Evolutionary conservation across 1,284 basidiomycete genomes (phyloP).

Genomic region (Leucocoprinus gongylophorus): DNA sequence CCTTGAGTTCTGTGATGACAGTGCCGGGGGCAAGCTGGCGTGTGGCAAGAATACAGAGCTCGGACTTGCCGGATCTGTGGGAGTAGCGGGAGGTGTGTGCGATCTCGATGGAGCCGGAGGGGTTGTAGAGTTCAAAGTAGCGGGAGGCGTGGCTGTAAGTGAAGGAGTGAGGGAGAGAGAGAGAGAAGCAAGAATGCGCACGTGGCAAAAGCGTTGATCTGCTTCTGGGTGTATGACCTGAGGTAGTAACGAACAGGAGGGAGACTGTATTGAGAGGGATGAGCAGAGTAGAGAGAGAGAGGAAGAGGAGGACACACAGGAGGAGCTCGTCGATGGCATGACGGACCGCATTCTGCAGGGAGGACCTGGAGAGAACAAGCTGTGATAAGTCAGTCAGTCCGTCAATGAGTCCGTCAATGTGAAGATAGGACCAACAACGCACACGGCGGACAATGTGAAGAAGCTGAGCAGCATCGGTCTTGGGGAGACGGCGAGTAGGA

Average conservation of each 20-base stretch:
- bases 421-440: conserved; percentile 32
- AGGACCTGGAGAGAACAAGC: conserved; percentile 53
- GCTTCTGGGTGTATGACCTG: conserved; percentile 63
- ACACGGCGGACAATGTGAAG: conserved; percentile 70
- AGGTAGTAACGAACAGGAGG: conserved; percentile 67
- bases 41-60: conserved; percentile 85
- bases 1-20: conserved; percentile 76
- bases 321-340: conserved; percentile 70
- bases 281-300: conserved; percentile 5
- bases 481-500: conserved; percentile 60
- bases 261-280: conserved; percentile 43
- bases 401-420: conserved; percentile 21
- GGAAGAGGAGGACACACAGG: conserved; percentile 41
- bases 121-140: conserved; percentile 78
- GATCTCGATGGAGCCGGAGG: conserved; percentile 78
- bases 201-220: conserved; percentile 85
- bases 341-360: conserved; percentile 47
- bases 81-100: conserved; percentile 81
- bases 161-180: conserved; percentile 20
- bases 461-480: conserved; percentile 58
- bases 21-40: conserved; percentile 62
- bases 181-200: conserved; percentile 34
- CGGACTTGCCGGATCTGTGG: conserved; percentile 80
- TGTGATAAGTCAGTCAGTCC: conserved; percentile 26
- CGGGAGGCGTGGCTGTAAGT: conserved; percentile 69